Base-by-base conservation (phyloP, 257 asterid species). In the Plectranthus barbatus region DNA sequence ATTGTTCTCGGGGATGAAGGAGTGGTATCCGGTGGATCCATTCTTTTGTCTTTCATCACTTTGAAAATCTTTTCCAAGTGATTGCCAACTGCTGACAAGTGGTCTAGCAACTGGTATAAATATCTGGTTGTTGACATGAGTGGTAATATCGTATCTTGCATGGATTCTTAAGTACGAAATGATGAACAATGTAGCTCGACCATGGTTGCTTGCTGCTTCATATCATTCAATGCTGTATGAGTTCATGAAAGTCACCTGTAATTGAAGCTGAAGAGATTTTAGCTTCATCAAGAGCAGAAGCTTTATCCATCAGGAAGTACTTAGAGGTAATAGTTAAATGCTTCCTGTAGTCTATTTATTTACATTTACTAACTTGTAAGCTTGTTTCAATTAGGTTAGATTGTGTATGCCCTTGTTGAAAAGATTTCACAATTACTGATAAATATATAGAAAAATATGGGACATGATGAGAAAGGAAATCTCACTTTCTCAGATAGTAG, bases 1-100 rank as follows among this genome's bases (percentile, higher is more conserved):
- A 5, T 19, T 77, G 68, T 23, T 56, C 36, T 59, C 34, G 14
- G 79, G 73, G 57, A 72, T 77, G 74, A 72, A 15, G 67, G 68
- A 66, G 12, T 15, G 33, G 31, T 21, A 13, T 40, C 70, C 9
- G 55, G 45, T 26, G 57, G 73, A 65, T 65, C 56, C 17, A 17
- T 48, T 44, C 46, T 36, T 52, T 49, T 18, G 56, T 33, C 19
- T 55, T 29, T 21, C 50, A 41, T 41, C 47, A 41, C 24, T 42
- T 56, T 56, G 71, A 47, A 20, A 5, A 14, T 21, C 11, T 13
- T 49, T n/a, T 64, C 29, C 40, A 34, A 26, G 31, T 26, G 31
- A 34, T 34, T 34, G 41, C 41, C 11, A 36, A 6, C 41, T 26
- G 31, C 3, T 26, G 31, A 26, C n/a, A n/a, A 26, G 31, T 1